Evolutionary conservation across 805 yeast species (phyloP).

Genomic region (Zygoascus tannicola): DNA sequence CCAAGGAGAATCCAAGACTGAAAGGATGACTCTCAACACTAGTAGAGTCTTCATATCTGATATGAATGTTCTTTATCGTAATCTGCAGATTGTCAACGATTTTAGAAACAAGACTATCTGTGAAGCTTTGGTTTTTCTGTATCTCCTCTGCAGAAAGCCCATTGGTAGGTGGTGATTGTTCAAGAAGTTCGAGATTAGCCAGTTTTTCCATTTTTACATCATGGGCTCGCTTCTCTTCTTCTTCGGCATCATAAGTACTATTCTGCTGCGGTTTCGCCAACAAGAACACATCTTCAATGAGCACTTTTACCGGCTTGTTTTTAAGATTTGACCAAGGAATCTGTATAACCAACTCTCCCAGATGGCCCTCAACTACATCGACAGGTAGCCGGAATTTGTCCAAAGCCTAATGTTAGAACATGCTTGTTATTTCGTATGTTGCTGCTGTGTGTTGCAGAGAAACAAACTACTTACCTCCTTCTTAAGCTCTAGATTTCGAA

Average conservation of each 20-base stretch:
- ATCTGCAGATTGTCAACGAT: constrained; percentile 88
- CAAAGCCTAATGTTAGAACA: constrained; percentile 51
- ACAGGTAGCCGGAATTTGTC: constrained; percentile 81
- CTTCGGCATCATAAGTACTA: constrained; percentile 49
- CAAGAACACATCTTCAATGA: constrained; percentile 77
- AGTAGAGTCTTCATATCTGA: constrained; percentile 78
- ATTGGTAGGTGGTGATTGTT: constrained; percentile 35
- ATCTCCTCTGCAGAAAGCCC: constrained; percentile 24
- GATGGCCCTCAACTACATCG: constrained; percentile 78
- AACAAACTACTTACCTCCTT: constrained; percentile 43
- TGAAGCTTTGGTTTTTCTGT: constrained; percentile 65
- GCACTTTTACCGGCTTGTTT: constrained; percentile 81
- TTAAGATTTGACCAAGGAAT: constrained; percentile 96
- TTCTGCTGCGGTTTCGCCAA: constrained; percentile 67
- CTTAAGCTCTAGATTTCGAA: constrained; percentile 66
- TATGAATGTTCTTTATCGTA: constrained; percentile 81
- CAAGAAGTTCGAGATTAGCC: constrained; percentile 49
- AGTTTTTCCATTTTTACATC: constrained; percentile 57
- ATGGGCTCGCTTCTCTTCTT: constrained; percentile 53
- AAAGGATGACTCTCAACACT: constrained; percentile 63
- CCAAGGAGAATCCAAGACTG: constrained; percentile 71
- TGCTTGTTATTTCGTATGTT: no score
- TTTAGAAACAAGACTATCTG: constrained; percentile 79
- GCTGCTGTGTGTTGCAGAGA: no score
- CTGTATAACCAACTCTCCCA: constrained; percentile 81